Percentiles rank a stretch among this genome's conserved stretches.
These are phyloP conservation scores for Eucalyptus rudis DNA, from an alignment of 345 rosid species.

Conservation along the genomic window DNA sequence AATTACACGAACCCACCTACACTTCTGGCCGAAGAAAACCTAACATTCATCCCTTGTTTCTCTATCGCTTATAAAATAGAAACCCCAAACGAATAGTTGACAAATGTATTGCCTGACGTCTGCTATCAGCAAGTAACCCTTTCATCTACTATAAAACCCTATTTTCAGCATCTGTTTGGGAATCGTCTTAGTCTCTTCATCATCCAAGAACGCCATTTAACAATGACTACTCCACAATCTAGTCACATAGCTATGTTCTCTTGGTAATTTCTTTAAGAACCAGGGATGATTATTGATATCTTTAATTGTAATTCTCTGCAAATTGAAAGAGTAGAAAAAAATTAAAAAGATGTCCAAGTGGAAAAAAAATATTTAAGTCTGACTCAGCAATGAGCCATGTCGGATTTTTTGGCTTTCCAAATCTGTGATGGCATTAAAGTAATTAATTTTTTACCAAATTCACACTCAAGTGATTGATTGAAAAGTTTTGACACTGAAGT, in stretches of 20 bases:
- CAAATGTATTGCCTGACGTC: too few relatives aligned
- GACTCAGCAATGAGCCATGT: fast-evolving
- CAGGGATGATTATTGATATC: constrained; percentile 79
- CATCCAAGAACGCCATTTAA: not conserved
- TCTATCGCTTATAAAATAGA: not conserved
- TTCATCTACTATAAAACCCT: not conserved
- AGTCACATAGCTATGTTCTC: constrained; percentile 44
- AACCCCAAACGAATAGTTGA: too few relatives aligned
- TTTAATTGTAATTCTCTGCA: constrained; percentile 13
- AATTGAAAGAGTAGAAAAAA: not conserved
- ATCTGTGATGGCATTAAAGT: fast-evolving
- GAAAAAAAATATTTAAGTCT: not conserved
- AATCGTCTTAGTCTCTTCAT: not conserved
- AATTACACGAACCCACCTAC: not conserved
- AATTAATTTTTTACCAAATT: too few relatives aligned
- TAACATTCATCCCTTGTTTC: not conserved
- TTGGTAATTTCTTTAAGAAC: constrained; percentile 84
- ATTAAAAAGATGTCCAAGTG: not conserved
- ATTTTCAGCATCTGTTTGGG: not conserved
- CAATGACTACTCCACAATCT: not conserved
- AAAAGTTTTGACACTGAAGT: too few relatives aligned
- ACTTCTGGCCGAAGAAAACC: not conserved
- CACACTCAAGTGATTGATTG: fast-evolving
- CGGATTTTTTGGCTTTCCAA: too few relatives aligned
- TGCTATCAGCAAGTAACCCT: too few relatives aligned